Evolutionary conservation across 148 eudicot species (phyloP).

Genomic region (Chenopodium quinoa): DNA sequence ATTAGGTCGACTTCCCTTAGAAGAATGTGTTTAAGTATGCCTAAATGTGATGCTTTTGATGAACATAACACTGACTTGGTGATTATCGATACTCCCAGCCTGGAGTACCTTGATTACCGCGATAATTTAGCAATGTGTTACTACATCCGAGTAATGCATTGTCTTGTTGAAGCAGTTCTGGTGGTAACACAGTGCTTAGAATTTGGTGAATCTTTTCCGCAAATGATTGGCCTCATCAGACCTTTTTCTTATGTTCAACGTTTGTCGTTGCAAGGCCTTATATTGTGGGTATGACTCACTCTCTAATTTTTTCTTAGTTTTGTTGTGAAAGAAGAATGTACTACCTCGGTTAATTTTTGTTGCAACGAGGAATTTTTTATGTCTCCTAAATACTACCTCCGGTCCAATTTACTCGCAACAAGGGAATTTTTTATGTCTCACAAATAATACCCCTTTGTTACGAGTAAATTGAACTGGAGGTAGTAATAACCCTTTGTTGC

Average conservation of each 20-base stretch:
- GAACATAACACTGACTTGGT: background rate
- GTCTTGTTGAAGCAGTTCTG: constrained; percentile 12
- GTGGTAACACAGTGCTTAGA: too few relatives aligned
- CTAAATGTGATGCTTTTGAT: too few relatives aligned
- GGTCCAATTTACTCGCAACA: too few relatives aligned
- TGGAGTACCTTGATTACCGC: constrained; percentile 1
- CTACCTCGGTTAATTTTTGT: too few relatives aligned
- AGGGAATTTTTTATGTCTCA: too few relatives aligned
- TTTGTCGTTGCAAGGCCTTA: background rate
- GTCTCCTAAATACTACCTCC: too few relatives aligned
- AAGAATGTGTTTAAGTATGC: background rate
- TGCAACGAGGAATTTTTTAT: too few relatives aligned
- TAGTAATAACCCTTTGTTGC: too few relatives aligned
- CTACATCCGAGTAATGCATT: background rate
- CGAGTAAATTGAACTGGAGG: too few relatives aligned
- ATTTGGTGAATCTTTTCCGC: background rate
- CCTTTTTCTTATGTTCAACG: constrained; percentile 21
- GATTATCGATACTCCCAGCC: constrained; percentile 24
- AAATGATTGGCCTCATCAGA: constrained; percentile 4
- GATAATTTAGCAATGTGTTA: background rate
- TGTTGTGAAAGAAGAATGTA: background rate
- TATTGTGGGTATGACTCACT: background rate
- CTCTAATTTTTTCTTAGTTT: background rate
- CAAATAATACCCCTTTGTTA: too few relatives aligned
- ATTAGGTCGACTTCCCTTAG: constrained; percentile 5